Conservation (phyloP, 495 filamentous ascomycete species). For the Pyrenula aspistea region DNA sequence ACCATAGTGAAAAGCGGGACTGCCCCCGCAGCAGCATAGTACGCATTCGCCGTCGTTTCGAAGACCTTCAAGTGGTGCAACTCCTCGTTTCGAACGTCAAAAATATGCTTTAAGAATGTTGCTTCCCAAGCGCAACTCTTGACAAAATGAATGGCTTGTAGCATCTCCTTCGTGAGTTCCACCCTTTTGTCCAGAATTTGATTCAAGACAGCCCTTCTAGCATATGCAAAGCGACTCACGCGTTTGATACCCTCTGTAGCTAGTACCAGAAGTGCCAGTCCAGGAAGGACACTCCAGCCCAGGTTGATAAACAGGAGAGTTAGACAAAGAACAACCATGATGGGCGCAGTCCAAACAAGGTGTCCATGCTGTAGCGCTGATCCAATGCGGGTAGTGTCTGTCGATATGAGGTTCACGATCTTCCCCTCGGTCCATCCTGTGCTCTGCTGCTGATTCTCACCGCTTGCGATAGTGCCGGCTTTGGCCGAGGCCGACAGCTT, state of each 20-base stretch:
- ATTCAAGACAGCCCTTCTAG: constrained; percentile 4
- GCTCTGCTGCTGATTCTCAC: constrained; percentile 12
- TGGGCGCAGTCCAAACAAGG: constrained; percentile 8
- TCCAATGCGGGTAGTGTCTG: constrained; percentile 10
- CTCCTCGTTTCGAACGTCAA: constrained; percentile 5
- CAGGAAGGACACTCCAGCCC: constrained; percentile 9
- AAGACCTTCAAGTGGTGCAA: constrained; percentile 6
- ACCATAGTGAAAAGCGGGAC: background rate
- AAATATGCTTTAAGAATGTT: constrained; percentile 8
- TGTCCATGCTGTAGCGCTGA: constrained; percentile 9
- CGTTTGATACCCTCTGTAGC: constrained; percentile 4
- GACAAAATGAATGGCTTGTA: constrained; percentile 9
- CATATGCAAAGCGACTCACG: constrained; percentile 4
- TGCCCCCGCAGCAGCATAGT: constrained; percentile 1
- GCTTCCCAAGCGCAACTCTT: constrained; percentile 11
- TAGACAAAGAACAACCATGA: constrained; percentile 7
- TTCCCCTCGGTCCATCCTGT: constrained; percentile 7
- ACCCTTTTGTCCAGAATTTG: constrained; percentile 12
- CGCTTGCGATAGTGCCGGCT: constrained; percentile 36
- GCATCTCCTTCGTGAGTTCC: constrained; percentile 10
- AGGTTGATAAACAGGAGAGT: constrained; percentile 7
- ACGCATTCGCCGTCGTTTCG: constrained; percentile 7
- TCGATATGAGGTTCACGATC: constrained; percentile 12
- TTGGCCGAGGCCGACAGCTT: constrained; percentile 54
- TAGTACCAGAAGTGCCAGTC: constrained; percentile 6